A percentile compares a stretch with the other conserved stretches of the same genome.
phyloP scores from a whole-genome alignment of 2,329 filamentous ascomycete species.

The Trichoderma harzianum region DNA sequence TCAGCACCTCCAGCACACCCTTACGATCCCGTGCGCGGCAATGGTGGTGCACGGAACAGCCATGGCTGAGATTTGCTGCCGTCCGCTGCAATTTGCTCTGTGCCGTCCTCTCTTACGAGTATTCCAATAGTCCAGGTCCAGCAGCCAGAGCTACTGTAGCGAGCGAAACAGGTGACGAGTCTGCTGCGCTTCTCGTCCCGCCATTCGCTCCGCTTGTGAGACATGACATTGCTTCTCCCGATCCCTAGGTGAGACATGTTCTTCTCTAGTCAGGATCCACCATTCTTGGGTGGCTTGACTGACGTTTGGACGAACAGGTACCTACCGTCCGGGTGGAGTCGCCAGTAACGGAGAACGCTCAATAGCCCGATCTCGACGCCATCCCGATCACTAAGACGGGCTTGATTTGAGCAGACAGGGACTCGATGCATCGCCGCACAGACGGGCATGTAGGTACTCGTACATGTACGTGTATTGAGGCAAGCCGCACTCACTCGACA shows the following conservation, averaged over 20 bases:
- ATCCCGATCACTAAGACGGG: constrained; percentile 3
- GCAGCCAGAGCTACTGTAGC: neutral
- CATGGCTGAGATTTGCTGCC: neutral
- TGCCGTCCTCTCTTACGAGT: too few relatives aligned
- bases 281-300: constrained; percentile 7
- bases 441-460: neutral
- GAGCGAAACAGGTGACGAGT: neutral
- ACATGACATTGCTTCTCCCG: constrained; percentile 15
- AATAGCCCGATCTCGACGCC: constrained; percentile 13
- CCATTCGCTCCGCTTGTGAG: constrained; percentile 8
- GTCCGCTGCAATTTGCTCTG: neutral
- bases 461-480: neutral
- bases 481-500: neutral
- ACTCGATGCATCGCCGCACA: neutral
- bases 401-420: neutral
- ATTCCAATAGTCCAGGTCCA: neutral
- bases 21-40: neutral
- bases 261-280: constrained; percentile 8
- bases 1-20: neutral
- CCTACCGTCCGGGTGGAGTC: neutral
- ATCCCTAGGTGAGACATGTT: constrained; percentile 14
- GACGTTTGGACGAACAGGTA: constrained; percentile 6
- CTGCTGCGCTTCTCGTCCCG: neutral
- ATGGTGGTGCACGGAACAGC: neutral
- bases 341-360: neutral